Evolutionary conservation across 2,329 filamentous ascomycete genomes (phyloP).

Genomic region (Moelleriella libera): DNA sequence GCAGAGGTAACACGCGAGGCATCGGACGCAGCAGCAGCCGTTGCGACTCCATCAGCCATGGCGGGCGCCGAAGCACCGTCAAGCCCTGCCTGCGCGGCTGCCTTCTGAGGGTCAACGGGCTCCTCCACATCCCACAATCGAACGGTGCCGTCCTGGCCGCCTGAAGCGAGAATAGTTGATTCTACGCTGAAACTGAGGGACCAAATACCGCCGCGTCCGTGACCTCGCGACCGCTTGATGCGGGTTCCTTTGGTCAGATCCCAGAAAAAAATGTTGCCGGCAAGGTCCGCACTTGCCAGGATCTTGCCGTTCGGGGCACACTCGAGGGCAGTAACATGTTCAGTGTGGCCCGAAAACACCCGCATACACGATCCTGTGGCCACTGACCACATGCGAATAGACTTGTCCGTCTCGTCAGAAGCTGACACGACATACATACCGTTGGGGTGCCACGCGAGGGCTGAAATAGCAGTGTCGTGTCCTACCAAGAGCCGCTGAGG

Average conservation of each 20-base stretch:
- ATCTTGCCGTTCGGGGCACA: slow-evolving; percentile 81
- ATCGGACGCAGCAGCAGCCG: slow-evolving; percentile 7
- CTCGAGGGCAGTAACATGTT: slow-evolving; percentile 72
- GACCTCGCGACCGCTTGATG: slow-evolving; percentile 86
- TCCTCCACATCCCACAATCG: slow-evolving; percentile 84
- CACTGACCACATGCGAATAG: slow-evolving; percentile 96
- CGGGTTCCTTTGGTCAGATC: slow-evolving; percentile 75
- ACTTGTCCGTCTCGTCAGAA: slow-evolving; percentile 72
- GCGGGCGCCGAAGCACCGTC: slow-evolving; percentile 26
- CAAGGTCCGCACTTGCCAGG: slow-evolving; percentile 78
- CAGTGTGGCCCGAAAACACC: slow-evolving; percentile 82
- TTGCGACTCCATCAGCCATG: slow-evolving; percentile 28
- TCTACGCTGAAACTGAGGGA: slow-evolving; percentile 89
- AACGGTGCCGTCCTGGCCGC: slow-evolving; percentile 83
- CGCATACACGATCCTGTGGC: slow-evolving; percentile 75
- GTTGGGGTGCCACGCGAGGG: slow-evolving; percentile 89
- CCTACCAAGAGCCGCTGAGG: slow-evolving; percentile 80
- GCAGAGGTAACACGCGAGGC: slow-evolving; percentile 8
- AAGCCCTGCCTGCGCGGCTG: slow-evolving; percentile 28
- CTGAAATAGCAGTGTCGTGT: slow-evolving; percentile 86
- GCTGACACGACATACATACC: slow-evolving; percentile 87
- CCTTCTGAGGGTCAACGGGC: slow-evolving; percentile 49
- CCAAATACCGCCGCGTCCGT: slow-evolving; percentile 88
- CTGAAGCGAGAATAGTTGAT: slow-evolving; percentile 78
- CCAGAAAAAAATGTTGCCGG: slow-evolving; percentile 89